Percentiles rank a stretch among this genome's conserved stretches.
Evolutionary conservation across 495 filamentous ascomycete species (phyloP).

Genomic region (Penicillium samsonianum): DNA sequence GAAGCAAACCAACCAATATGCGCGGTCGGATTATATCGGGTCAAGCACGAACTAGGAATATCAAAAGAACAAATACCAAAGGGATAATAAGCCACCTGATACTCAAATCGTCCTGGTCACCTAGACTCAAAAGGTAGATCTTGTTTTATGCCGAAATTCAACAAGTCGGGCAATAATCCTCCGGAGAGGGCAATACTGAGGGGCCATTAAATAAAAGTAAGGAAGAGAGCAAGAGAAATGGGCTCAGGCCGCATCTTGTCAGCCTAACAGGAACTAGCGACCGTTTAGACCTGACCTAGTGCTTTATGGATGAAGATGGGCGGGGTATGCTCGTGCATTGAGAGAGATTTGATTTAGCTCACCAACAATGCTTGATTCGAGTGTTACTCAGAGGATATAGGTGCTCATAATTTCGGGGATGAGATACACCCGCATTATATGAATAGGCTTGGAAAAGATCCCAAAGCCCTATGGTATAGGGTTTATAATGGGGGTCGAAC

Average conservation of each 20-base stretch:
- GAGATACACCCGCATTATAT: neutral
- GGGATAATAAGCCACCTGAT: neutral
- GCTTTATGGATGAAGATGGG: conserved; percentile 13
- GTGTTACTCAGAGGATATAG: neutral
- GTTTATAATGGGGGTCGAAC: conserved; percentile 11
- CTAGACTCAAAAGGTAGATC: conserved; percentile 6
- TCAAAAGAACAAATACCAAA: neutral
- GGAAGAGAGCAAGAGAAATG: conserved; percentile 11
- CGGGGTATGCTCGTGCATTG: conserved; percentile 10
- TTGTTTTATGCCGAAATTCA: conserved; percentile 16
- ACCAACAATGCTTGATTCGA: neutral
- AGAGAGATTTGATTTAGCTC: neutral
- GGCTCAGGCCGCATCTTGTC: conserved; percentile 30
- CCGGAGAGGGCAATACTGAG: conserved; percentile 18
- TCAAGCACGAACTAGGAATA: neutral
- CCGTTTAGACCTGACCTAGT: conserved; percentile 15
- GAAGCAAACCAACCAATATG: neutral
- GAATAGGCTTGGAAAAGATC: neutral
- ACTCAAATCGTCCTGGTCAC: neutral
- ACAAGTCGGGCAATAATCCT: conserved; percentile 10
- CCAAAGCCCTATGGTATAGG: neutral
- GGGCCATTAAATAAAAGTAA: conserved; percentile 13
- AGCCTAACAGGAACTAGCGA: conserved; percentile 20
- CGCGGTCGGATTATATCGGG: conserved; percentile 25
- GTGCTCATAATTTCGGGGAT: neutral